phyloP scores from a whole-genome alignment of 2,329 filamentous ascomycete species.

The Ampelomyces quisqualis region DNA sequence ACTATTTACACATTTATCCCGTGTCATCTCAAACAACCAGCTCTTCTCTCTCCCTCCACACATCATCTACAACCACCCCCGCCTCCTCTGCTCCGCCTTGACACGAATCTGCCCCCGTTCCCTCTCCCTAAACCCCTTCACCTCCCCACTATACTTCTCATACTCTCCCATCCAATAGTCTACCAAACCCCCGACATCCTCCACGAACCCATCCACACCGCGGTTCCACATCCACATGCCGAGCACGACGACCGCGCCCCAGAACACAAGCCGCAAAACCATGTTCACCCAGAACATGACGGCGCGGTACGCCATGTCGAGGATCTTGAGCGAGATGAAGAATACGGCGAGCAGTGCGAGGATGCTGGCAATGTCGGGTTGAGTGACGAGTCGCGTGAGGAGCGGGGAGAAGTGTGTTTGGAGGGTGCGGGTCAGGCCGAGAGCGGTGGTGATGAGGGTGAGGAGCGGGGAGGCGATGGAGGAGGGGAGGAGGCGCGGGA shows the following conservation, averaged over 20 bases:
- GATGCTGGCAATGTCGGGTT: slow-evolving; percentile 54
- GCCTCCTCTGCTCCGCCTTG: slow-evolving; percentile 20
- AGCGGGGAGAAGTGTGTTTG: slow-evolving; percentile 35
- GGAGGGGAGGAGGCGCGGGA: slow-evolving; percentile 36
- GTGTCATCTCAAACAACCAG: background rate
- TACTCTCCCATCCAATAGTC: slow-evolving; percentile 45
- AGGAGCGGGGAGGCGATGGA: slow-evolving; percentile 35
- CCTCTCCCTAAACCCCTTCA: slow-evolving; percentile 26
- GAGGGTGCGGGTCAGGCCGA: slow-evolving; percentile 31
- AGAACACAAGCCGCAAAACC: slow-evolving; percentile 63
- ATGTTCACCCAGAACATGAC: slow-evolving; percentile 77
- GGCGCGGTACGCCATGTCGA: slow-evolving; percentile 68
- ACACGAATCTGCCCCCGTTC: slow-evolving; percentile 30
- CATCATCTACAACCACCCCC: slow-evolving; percentile 13
- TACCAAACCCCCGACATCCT: slow-evolving; percentile 53
- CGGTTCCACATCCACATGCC: slow-evolving; percentile 60
- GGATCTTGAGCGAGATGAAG: slow-evolving; percentile 63
- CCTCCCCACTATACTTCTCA: slow-evolving; percentile 36
- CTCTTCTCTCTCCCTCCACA: background rate
- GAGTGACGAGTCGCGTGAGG: slow-evolving; percentile 27
- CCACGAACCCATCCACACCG: slow-evolving; percentile 63
- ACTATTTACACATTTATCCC: background rate
- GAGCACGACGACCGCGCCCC: slow-evolving; percentile 58
- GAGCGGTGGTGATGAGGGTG: slow-evolving; percentile 28
- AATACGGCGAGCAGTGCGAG: slow-evolving; percentile 61